A percentile compares a stretch with the other conserved stretches of the same genome.
Conservation (phyloP, 306 rosid species). For the Sphenostylis stenocarpa region DNA sequence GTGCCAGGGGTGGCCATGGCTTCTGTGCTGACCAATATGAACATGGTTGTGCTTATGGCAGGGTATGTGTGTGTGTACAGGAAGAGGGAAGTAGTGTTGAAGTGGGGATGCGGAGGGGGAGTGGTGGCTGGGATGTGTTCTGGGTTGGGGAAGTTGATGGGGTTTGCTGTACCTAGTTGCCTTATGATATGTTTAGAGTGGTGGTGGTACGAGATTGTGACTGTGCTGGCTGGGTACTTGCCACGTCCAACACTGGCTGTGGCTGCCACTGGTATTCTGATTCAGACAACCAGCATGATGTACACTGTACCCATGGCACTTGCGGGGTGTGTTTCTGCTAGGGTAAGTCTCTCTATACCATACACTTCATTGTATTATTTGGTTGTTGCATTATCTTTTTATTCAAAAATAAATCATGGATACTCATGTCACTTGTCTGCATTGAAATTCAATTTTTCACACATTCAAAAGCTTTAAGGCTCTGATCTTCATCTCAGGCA, state of each 20-base stretch:
- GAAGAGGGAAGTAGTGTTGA: constrained; percentile 39
- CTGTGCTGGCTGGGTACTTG: constrained; percentile 86
- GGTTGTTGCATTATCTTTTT: background rate
- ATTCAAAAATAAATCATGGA: background rate
- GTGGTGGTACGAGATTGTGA: constrained; percentile 99
- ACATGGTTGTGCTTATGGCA: constrained; percentile 70
- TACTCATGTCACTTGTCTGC: background rate
- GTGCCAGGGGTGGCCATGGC: constrained; percentile 87
- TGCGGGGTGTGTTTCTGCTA: constrained; percentile 91
- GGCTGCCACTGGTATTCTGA: constrained; percentile 93
- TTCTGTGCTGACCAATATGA: constrained; percentile 77
- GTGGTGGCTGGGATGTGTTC: constrained; percentile 29
- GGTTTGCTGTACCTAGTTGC: constrained; percentile 85
- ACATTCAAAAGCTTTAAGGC: background rate
- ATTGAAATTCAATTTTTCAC: background rate
- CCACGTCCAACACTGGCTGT: constrained; percentile 69
- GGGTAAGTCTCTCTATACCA: constrained; percentile 45
- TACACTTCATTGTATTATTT: background rate
- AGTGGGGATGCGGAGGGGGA: constrained; percentile 43
- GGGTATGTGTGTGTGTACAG: constrained; percentile 58
- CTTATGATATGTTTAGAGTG: constrained; percentile 93
- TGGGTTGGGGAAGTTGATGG: constrained; percentile 62
- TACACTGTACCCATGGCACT: constrained; percentile 97
- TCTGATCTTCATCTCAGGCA: background rate
- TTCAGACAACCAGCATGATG: constrained; percentile 98